A percentile compares a stretch with the other conserved stretches of the same genome.
Evolutionary conservation across 164 flowering plant species (phyloP).

Genomic region (Magnolia officinalis): DNA sequence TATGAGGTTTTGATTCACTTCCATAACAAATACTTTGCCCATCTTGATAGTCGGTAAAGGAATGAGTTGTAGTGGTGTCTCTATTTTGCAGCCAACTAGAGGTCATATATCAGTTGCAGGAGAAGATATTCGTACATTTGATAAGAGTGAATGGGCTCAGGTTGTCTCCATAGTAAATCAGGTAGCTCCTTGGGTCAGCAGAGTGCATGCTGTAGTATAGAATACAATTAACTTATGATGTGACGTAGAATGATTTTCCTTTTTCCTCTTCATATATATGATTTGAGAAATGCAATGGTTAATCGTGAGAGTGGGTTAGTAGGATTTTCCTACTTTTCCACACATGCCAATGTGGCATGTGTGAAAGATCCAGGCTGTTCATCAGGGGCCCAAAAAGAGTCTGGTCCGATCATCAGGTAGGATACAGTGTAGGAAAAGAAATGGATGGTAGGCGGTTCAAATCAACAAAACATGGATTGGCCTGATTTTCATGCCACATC

Average conservation of each 20-base stretch:
- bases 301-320: too few relatives aligned
- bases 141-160: slow-evolving; percentile 95
- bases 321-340: too few relatives aligned
- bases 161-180: slow-evolving; percentile 91
- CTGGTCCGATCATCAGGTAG: too few relatives aligned
- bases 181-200: slow-evolving; percentile 25
- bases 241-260: neutral
- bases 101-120: slow-evolving; percentile 90
- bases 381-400: too few relatives aligned
- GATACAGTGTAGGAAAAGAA: too few relatives aligned
- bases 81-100: slow-evolving; percentile 63
- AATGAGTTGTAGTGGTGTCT: neutral
- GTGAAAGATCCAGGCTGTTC: too few relatives aligned
- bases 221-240: neutral
- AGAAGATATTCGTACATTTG: slow-evolving; percentile 90
- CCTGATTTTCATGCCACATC: neutral
- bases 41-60: neutral
- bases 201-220: neutral
- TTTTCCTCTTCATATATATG: neutral
- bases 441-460: too few relatives aligned
- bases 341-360: too few relatives aligned
- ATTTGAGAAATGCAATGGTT: too few relatives aligned
- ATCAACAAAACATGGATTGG: neutral
- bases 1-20: slow-evolving; percentile 61
- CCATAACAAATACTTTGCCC: neutral